Percentiles rank a stretch among this genome's conserved stretches.
Evolutionary conservation across 768 basidiomycete species (phyloP).

Genomic region (Tricholoma flavovirens): DNA sequence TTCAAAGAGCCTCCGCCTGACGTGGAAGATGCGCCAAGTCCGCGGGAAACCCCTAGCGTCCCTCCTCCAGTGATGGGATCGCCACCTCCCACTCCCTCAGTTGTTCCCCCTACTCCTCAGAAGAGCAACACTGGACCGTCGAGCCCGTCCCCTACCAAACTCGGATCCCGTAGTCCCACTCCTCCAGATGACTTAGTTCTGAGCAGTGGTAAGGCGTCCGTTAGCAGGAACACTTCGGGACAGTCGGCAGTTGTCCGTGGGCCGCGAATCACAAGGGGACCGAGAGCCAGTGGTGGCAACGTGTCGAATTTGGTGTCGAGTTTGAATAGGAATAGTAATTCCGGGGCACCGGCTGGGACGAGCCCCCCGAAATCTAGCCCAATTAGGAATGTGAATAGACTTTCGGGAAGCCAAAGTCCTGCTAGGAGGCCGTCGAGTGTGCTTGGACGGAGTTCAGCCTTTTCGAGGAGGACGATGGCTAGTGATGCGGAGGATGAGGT

Average conservation of each 20-base stretch:
- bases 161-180: constrained; percentile 39
- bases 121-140: constrained; percentile 30
- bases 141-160: constrained; percentile 29
- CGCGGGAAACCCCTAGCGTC: constrained; percentile 15
- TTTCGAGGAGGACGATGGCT: constrained; percentile 74
- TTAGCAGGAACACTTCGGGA: constrained; percentile 44
- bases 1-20: constrained; percentile 67
- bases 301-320: constrained; percentile 55
- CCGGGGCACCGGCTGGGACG: constrained; percentile 29
- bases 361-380: constrained; percentile 21
- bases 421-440: constrained; percentile 41
- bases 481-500: constrained; percentile 80
- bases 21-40: constrained; percentile 37
- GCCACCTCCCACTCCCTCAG: constrained; percentile 30
- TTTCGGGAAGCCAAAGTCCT: constrained; percentile 37
- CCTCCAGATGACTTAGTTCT: constrained; percentile 35
- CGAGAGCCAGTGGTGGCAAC: constrained; percentile 36
- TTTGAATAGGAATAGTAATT: constrained; percentile 45
- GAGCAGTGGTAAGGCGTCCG: constrained; percentile 30
- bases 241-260: constrained; percentile 39
- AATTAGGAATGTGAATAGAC: constrained; percentile 35
- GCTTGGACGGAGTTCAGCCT: constrained; percentile 43
- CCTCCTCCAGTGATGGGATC: constrained; percentile 26
- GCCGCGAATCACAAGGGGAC: constrained; percentile 43
- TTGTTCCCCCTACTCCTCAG: constrained; percentile 50